Evolutionary conservation across 23 red algal genomes (phyloP).

Genomic region (Cyanidioschyzon merolae): DNA sequence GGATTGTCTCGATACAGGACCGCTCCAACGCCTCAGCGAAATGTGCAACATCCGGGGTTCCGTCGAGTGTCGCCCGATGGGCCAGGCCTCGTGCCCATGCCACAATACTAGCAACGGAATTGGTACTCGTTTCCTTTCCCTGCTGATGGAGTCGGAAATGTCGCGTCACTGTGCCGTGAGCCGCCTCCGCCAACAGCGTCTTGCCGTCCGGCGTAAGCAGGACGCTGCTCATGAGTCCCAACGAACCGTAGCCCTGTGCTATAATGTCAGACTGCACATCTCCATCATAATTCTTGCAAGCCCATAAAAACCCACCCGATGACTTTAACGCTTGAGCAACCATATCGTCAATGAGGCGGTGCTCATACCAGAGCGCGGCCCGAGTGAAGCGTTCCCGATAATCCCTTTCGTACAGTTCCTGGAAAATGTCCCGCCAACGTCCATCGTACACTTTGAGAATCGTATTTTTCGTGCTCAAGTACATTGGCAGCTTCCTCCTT

Average conservation of each 20-base stretch:
- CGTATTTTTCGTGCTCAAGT: conserved; percentile 77
- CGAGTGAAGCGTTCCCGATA: conserved; percentile 23
- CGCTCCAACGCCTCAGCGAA: conserved; percentile 50
- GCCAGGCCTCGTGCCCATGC: conserved; percentile 77
- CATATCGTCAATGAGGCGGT: conserved; percentile 88
- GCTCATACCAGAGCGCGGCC: conserved; percentile 38
- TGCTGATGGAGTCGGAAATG: conserved; percentile 71
- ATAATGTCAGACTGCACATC: conserved; percentile 77
- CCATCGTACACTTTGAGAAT: conserved; percentile 91
- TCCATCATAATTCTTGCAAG: conserved; percentile 92
- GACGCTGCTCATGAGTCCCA: conserved; percentile 82
- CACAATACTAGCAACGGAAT: conserved; percentile 76
- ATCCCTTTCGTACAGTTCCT: conserved; percentile 21
- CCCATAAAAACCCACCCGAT: conserved; percentile 50
- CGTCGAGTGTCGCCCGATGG: conserved; percentile 73
- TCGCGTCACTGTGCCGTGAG: conserved; percentile 86
- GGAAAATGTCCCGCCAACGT: conserved; percentile 48
- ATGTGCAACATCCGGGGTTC: conserved; percentile 33
- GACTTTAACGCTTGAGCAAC: conserved; percentile 88
- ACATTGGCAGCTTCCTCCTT: conserved; percentile 50
- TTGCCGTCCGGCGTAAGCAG: conserved; percentile 58
- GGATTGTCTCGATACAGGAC: conserved; percentile 58
- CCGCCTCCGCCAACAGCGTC: conserved; percentile 69
- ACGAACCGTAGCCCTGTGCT: conserved; percentile 78
- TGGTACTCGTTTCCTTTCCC: conserved; percentile 80